Percentiles rank a stretch among this genome's conserved stretches.
phyloP scores from a whole-genome alignment of 768 basidiomycete genomes.

The Boletus reticuloceps region DNA sequence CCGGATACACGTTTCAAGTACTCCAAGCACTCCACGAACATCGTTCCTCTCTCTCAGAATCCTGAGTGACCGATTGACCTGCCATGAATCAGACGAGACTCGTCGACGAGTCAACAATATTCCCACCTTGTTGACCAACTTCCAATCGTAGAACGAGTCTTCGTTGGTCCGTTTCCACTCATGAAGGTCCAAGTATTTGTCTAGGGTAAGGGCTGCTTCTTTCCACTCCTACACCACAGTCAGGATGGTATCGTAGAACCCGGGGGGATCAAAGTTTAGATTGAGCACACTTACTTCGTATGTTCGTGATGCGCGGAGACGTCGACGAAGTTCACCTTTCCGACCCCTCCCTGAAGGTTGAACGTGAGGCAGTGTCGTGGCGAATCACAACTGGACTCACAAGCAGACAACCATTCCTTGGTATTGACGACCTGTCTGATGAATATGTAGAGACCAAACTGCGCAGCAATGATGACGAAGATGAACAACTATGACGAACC shows the following conservation, averaged over 20 bases:
- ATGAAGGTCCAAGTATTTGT: conserved; percentile 80
- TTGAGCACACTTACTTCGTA: conserved; percentile 55
- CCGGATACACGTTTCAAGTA: conserved; percentile 87
- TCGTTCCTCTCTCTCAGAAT: conserved; percentile 74
- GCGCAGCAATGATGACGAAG: conserved; percentile 74
- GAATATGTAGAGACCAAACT: conserved; percentile 85
- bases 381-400: conserved; percentile 40
- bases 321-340: conserved; percentile 74
- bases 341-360: conserved; percentile 69
- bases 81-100: background rate
- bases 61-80: conserved; percentile 75
- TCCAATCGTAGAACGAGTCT: conserved; percentile 90
- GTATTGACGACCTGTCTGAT: conserved; percentile 92
- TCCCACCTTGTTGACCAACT: conserved; percentile 70
- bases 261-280: too few species aligned
- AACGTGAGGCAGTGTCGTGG: background rate
- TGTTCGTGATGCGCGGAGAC: conserved; percentile 67
- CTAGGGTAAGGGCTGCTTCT: conserved; percentile 70
- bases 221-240: conserved; percentile 73
- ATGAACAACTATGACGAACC: conserved; percentile 63
- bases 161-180: conserved; percentile 90
- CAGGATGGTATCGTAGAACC: background rate
- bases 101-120: background rate
- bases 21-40: conserved; percentile 80
- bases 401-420: conserved; percentile 90